Evolutionary conservation across 805 yeast genomes (phyloP).

Genomic region (Debaryomyces tyrocola): DNA sequence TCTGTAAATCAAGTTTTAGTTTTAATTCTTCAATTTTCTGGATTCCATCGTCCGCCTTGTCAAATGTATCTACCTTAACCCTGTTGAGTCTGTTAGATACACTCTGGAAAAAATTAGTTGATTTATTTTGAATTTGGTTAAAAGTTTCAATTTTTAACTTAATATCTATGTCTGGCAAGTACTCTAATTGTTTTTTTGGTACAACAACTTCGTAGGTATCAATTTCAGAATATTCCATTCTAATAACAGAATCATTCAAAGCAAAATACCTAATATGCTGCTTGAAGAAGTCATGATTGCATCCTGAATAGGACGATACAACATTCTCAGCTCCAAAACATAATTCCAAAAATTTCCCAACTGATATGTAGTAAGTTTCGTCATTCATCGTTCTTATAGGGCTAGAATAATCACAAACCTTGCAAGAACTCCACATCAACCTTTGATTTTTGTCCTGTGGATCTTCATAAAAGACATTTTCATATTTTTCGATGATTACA

Average conservation of each 20-base stretch:
- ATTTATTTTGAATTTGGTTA: constrained; percentile 51
- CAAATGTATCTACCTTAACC: constrained; percentile 74
- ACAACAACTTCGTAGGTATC: constrained; percentile 77
- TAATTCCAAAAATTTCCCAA: constrained; percentile 89
- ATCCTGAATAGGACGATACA: constrained; percentile 32
- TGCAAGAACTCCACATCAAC: constrained; percentile 90
- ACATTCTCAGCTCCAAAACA: constrained; percentile 63
- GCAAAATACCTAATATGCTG: constrained; percentile 86
- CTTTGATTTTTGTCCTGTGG: constrained; percentile 46
- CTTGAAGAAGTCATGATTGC: constrained; percentile 78
- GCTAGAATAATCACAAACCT: constrained; percentile 68
- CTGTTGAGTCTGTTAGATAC: constrained; percentile 66
- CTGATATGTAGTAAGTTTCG: constrained; percentile 84
- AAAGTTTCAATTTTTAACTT: constrained; percentile 65
- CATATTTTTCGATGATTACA: constrained; percentile 61
- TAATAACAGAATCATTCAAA: constrained; percentile 70
- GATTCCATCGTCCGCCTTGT: constrained; percentile 69
- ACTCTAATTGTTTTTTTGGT: constrained; percentile 69
- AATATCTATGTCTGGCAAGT: constrained; percentile 72
- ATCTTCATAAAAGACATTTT: constrained; percentile 20
- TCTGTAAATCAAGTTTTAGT: constrained; percentile 51
- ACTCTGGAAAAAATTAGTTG: constrained; percentile 68
- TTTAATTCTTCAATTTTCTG: constrained; percentile 59
- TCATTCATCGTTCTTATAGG: constrained; percentile 83
- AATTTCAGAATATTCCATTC: constrained; percentile 74